Evolutionary conservation across 2,329 filamentous ascomycete species (phyloP).

Genomic region (Fusarium musae): DNA sequence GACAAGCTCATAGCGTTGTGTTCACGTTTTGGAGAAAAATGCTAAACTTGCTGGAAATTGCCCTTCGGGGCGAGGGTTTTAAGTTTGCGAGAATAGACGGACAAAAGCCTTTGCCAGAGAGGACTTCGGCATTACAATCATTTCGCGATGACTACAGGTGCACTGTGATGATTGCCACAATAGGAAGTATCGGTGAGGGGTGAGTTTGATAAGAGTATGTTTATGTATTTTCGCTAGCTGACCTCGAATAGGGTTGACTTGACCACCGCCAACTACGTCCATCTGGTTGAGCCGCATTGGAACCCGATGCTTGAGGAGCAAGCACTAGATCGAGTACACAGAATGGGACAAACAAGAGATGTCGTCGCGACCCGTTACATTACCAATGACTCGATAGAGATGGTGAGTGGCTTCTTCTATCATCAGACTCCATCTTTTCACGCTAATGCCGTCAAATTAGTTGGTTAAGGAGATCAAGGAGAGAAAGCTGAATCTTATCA

Average conservation of each 20-base stretch:
- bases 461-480: not conserved
- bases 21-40: not conserved
- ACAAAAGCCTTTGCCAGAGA: fast-evolving
- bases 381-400: not conserved
- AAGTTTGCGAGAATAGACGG: not conserved
- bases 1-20: fast-evolving
- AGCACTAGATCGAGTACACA: not conserved
- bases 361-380: not conserved
- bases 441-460: not conserved
- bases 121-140: not conserved
- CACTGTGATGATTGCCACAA: not conserved
- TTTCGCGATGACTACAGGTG: not conserved
- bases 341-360: not conserved
- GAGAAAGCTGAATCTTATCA: not conserved
- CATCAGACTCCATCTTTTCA: fast-evolving
- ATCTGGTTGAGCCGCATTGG: not conserved
- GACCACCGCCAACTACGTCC: not conserved
- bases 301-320: not conserved
- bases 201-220: not conserved
- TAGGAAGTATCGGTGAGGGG: not conserved
- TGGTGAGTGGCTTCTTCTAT: not conserved
- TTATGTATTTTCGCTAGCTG: too few species aligned
- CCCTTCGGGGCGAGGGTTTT: not conserved
- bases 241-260: not conserved
- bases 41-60: not conserved